Conservation (phyloP, 2,329 filamentous ascomycete species). For the Fusarium lyarnte region DNA sequence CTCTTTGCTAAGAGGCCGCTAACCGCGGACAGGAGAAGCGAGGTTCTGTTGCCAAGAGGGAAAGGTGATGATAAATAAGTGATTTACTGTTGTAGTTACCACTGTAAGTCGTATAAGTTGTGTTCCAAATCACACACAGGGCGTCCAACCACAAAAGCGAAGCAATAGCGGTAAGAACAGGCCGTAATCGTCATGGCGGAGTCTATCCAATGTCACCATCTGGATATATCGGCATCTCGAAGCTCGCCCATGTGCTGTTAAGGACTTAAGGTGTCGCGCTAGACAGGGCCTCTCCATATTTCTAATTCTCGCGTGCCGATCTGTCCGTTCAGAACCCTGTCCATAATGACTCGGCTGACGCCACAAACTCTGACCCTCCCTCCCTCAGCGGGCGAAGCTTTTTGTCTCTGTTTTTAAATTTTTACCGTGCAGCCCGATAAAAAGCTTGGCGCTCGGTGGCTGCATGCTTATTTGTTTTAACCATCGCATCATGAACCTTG, state of each 20-base stretch:
- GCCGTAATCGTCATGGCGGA: slow-evolving; percentile 34
- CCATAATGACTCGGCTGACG: slow-evolving; percentile 34
- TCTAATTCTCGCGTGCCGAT: slow-evolving; percentile 43
- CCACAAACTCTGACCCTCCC: slow-evolving; percentile 25
- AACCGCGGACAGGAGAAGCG: slow-evolving; percentile 10
- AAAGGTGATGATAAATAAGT: neutral
- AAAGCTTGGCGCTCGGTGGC: slow-evolving; percentile 44
- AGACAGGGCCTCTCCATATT: slow-evolving; percentile 40
- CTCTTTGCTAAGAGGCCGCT: slow-evolving; percentile 14
- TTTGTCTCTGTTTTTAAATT: slow-evolving; percentile 33
- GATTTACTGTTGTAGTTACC: neutral
- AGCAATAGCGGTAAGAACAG: neutral
- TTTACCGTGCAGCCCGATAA: slow-evolving; percentile 42
- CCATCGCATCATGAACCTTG: slow-evolving; percentile 21
- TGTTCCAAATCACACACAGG: neutral
- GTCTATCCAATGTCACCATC: slow-evolving; percentile 15
- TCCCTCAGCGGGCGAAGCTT: slow-evolving; percentile 37
- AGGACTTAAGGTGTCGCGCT: slow-evolving; percentile 29
- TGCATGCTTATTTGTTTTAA: slow-evolving; percentile 41
- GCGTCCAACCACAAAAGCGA: neutral
- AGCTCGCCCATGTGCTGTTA: slow-evolving; percentile 12
- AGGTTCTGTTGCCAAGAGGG: neutral
- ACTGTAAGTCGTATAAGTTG: neutral
- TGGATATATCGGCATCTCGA: slow-evolving; percentile 45
- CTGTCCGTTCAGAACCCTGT: slow-evolving; percentile 38